phyloP scores from a whole-genome alignment of 2,329 filamentous ascomycete genomes.

The Ascochyta fabae region DNA sequence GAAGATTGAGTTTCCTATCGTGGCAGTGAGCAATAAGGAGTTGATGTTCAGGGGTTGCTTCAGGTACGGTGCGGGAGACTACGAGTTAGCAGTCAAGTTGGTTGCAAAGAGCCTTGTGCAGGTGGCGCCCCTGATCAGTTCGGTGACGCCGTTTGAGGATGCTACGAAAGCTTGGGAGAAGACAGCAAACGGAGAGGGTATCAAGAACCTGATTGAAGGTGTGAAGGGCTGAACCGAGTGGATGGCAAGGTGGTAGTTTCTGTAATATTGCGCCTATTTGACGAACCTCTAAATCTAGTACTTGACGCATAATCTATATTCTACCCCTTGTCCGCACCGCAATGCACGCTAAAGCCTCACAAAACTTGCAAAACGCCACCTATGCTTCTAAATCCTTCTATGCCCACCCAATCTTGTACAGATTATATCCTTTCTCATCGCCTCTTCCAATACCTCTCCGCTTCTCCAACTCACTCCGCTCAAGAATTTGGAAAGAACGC shows the following conservation, averaged over 20 bases:
- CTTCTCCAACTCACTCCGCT: slow-evolving; percentile 35
- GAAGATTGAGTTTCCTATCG: slow-evolving; percentile 92
- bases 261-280: not conserved
- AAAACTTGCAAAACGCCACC: not conserved
- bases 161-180: slow-evolving; percentile 42
- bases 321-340: not conserved
- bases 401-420: slow-evolving; percentile 45
- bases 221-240: slow-evolving; percentile 26
- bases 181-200: slow-evolving; percentile 39
- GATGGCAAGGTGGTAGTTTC: not conserved
- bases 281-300: not conserved
- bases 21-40: slow-evolving; percentile 86
- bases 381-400: not conserved
- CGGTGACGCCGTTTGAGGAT: slow-evolving; percentile 36
- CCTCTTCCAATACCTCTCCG: slow-evolving; percentile 42
- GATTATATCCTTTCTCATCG: slow-evolving; percentile 43
- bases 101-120: slow-evolving; percentile 30
- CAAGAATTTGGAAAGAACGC: slow-evolving; percentile 31
- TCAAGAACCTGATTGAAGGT: slow-evolving; percentile 45
- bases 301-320: not conserved
- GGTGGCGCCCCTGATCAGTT: slow-evolving; percentile 41
- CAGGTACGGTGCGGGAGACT: slow-evolving; percentile 42
- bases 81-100: slow-evolving; percentile 38
- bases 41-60: slow-evolving; percentile 57
- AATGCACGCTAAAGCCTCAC: slow-evolving; percentile 4